Evolutionary conservation across 768 basidiomycete genomes (phyloP), one percentile per base, ranked within the genome.

Genomic region (Termitomyces sp.): DNA sequence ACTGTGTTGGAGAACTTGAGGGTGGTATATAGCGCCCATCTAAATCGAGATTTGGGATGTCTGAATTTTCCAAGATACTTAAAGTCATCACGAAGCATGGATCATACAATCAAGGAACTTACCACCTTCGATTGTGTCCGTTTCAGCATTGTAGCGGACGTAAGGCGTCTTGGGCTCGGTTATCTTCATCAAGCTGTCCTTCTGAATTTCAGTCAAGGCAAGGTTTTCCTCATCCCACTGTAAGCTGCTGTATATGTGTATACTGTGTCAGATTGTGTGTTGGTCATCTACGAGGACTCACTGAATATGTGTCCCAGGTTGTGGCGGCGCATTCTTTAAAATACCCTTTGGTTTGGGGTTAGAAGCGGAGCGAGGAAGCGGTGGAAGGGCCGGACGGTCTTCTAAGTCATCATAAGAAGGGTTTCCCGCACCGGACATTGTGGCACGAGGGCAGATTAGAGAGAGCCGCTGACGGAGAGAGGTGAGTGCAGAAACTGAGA

Each of bases 141-240:
- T 86, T 66, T 88, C 86, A 2, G 90, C 80, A 64, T 93, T 89
- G 70, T 93, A 95, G 61, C 92, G 78, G 52, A 98, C 94, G 70
- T 90, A 98, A 2, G 94, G 94, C 10, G 94, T 98, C 80, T 98
- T 98, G 51, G 94, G 94, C 65, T 98, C 94, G 2, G 91, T 93
- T 65, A 98, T 98, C 82, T 97, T 98, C 94, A 97, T 98, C 66
- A 93, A 75, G 60, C 91, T 94, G 65, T 96, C 93, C 71, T 96
- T 96, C 77, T 89, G 84, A 61, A 93, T 85, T 71, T 98, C 94
- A 1, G 94, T 97, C 64, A 90, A 70, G 24, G 91, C 90, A 35
- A 98, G 78, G 66, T 97, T 98, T 68, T 84, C 90, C 65, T 98
- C 94, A 66, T 98, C 95, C 94, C 94, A 98, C 66, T 91, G 90